Percentiles rank a stretch among this genome's conserved stretches.
phyloP scores from a whole-genome alignment of 2,329 filamentous ascomycete species.

The Achaetomium macrosporum region DNA sequence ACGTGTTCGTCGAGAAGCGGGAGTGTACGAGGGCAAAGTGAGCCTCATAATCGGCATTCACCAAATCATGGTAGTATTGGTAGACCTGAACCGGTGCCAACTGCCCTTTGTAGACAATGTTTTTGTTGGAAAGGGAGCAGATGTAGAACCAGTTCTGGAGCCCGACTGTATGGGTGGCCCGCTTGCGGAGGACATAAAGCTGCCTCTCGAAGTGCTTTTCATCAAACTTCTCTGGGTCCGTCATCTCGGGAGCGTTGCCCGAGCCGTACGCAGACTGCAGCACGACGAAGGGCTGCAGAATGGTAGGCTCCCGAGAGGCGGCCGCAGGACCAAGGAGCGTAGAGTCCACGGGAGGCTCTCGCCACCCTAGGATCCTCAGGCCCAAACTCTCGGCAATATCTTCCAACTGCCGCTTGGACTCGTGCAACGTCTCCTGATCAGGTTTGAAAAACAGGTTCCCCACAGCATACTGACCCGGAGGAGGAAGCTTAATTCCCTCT shows the following conservation, averaged over 20 bases:
- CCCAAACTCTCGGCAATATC: slow-evolving; percentile 84
- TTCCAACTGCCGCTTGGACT: slow-evolving; percentile 90
- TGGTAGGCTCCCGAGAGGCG: slow-evolving; percentile 87
- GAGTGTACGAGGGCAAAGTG: slow-evolving; percentile 97
- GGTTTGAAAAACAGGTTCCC: slow-evolving; percentile 99
- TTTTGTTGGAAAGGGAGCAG: slow-evolving; percentile 93
- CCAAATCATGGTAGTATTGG: slow-evolving; percentile 94
- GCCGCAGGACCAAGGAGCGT: slow-evolving; percentile 88
- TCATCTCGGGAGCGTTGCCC: slow-evolving; percentile 70
- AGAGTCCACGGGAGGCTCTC: slow-evolving; percentile 90
- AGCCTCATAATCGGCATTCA: slow-evolving; percentile 94
- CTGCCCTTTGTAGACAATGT: slow-evolving; percentile 99
- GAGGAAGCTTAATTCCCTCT: slow-evolving; percentile 79
- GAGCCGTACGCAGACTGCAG: slow-evolving; percentile 77
- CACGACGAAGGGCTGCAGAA: slow-evolving; percentile 93
- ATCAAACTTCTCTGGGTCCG: slow-evolving; percentile 75
- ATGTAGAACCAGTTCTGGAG: slow-evolving; percentile 99
- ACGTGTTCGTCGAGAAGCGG: slow-evolving; percentile 96
- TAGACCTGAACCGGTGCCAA: slow-evolving; percentile 92
- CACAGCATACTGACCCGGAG: slow-evolving; percentile 88
- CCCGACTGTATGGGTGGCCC: slow-evolving; percentile 88
- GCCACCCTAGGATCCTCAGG: slow-evolving; percentile 90
- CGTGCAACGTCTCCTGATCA: slow-evolving; percentile 79
- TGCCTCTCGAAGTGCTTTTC: slow-evolving; percentile 84
- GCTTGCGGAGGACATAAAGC: slow-evolving; percentile 90